Percentiles rank a stretch among this genome's conserved stretches.
Conservation (phyloP, 495 filamentous ascomycete genomes). For the Neurospora sp. region DNA sequence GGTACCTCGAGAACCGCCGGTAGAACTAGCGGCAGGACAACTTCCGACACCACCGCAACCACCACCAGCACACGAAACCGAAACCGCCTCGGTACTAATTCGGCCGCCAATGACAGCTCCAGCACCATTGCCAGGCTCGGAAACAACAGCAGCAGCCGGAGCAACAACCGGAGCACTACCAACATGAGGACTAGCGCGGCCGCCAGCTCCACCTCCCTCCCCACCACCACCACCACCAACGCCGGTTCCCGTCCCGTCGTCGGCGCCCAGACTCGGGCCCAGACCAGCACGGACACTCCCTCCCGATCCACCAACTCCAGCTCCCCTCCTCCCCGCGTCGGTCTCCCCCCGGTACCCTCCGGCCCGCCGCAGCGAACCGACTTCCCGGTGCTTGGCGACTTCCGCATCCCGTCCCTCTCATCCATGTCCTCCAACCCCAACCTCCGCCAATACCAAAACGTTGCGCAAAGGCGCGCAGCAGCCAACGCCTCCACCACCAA, state of each 20-base stretch:
- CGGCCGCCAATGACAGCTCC: conserved; percentile 6
- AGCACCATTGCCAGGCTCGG: neutral
- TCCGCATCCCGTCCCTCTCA: conserved; percentile 35
- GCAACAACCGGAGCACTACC: neutral
- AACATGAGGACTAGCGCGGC: neutral
- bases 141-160: neutral
- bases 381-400: conserved; percentile 17
- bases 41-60: neutral
- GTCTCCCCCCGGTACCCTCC: conserved; percentile 18
- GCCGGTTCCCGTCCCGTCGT: neutral
- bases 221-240: conserved; percentile 2
- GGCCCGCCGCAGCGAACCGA: neutral
- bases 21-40: neutral
- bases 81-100: conserved; percentile 1
- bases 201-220: neutral
- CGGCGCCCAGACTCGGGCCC: conserved; percentile 1
- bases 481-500: conserved; percentile 11
- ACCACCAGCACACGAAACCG: neutral
- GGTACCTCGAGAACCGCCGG: neutral
- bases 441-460: conserved; percentile 37
- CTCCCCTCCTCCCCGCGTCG: conserved; percentile 27
- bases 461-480: conserved; percentile 35
- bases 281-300: neutral
- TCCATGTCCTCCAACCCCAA: conserved; percentile 32
- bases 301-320: conserved; percentile 5